phyloP scores from a whole-genome alignment of 331 rosid genomes.

The Malus hybrid region DNA sequence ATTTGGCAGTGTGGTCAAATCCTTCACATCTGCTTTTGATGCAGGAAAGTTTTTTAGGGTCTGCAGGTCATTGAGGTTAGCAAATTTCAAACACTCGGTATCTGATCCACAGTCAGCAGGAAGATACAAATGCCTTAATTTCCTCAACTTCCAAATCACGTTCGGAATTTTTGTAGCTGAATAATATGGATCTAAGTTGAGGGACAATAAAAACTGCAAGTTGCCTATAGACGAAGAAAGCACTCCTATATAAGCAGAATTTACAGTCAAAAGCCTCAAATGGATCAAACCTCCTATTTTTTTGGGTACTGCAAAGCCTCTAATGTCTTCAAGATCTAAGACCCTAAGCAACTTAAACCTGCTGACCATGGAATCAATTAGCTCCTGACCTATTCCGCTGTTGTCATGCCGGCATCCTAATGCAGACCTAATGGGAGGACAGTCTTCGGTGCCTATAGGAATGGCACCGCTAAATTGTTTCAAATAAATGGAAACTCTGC shows the following conservation, averaged over 20 bases:
- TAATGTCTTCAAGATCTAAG: slow-evolving; percentile 31
- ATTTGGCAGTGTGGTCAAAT: neutral
- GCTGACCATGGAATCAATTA: slow-evolving; percentile 25
- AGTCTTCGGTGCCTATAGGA: slow-evolving; percentile 19
- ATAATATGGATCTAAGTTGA: slow-evolving; percentile 25
- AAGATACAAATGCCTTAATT: slow-evolving; percentile 21
- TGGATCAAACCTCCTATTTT: slow-evolving; percentile 40
- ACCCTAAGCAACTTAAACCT: slow-evolving; percentile 39
- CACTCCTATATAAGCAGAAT: slow-evolving; percentile 23
- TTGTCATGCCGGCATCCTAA: slow-evolving; percentile 9
- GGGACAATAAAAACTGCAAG: slow-evolving; percentile 30
- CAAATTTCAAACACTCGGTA: neutral
- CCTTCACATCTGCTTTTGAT: neutral
- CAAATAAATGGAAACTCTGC: slow-evolving; percentile 22
- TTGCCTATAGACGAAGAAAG: slow-evolving; percentile 35
- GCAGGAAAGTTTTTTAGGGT: neutral
- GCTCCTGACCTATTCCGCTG: slow-evolving; percentile 15
- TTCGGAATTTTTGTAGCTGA: slow-evolving; percentile 35
- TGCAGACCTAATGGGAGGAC: slow-evolving; percentile 30
- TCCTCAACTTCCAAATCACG: slow-evolving; percentile 29
- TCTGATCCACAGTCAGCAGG: neutral
- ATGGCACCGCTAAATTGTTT: slow-evolving; percentile 21
- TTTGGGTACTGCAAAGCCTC: slow-evolving; percentile 24
- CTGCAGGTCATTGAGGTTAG: neutral
- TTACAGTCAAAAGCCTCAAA: slow-evolving; percentile 31